Evolutionary conservation across 305 asterid genomes (phyloP).

Genomic region (Nicotiana rustica): DNA sequence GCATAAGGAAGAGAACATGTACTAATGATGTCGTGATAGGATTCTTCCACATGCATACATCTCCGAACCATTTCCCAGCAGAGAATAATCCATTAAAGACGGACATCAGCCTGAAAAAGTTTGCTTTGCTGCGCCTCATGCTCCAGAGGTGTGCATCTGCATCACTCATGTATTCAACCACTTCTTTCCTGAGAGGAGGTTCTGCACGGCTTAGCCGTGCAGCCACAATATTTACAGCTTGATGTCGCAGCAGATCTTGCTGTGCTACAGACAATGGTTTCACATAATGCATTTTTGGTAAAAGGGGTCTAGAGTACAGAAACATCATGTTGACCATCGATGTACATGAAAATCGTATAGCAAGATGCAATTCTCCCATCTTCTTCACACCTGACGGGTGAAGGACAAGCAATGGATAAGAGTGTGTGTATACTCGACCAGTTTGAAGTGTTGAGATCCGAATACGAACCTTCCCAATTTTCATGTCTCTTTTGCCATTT

Average conservation of each 20-base stretch:
- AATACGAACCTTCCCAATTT: slow-evolving; percentile 82
- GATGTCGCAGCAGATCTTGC: slow-evolving; percentile 75
- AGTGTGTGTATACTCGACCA: slow-evolving; percentile 77
- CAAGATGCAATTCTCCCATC: slow-evolving; percentile 93
- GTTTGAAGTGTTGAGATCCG: slow-evolving; percentile 92
- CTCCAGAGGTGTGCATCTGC: slow-evolving; percentile 91
- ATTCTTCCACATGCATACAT: slow-evolving; percentile 79
- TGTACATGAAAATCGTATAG: slow-evolving; percentile 77
- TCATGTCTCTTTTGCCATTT: slow-evolving; percentile 57
- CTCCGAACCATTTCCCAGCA: slow-evolving; percentile 71
- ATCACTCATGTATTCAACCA: slow-evolving; percentile 81
- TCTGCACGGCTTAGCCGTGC: slow-evolving; percentile 82
- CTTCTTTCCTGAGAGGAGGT: slow-evolving; percentile 87
- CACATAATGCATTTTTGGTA: slow-evolving; percentile 92
- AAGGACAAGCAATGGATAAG: slow-evolving; percentile 81
- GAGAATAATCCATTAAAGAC: slow-evolving; percentile 65
- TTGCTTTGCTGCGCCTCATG: slow-evolving; percentile 94
- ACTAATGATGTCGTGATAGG: slow-evolving; percentile 76
- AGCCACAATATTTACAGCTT: slow-evolving; percentile 80
- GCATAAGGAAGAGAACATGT: slow-evolving; percentile 74
- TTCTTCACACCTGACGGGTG: slow-evolving; percentile 87
- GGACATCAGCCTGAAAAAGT: slow-evolving; percentile 74
- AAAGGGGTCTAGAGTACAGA: slow-evolving; percentile 70
- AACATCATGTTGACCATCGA: slow-evolving; percentile 72
- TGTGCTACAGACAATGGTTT: slow-evolving; percentile 67